Conservation (phyloP, 495 filamentous ascomycete species). For the Lasiosphaeriaceae sp. region DNA sequence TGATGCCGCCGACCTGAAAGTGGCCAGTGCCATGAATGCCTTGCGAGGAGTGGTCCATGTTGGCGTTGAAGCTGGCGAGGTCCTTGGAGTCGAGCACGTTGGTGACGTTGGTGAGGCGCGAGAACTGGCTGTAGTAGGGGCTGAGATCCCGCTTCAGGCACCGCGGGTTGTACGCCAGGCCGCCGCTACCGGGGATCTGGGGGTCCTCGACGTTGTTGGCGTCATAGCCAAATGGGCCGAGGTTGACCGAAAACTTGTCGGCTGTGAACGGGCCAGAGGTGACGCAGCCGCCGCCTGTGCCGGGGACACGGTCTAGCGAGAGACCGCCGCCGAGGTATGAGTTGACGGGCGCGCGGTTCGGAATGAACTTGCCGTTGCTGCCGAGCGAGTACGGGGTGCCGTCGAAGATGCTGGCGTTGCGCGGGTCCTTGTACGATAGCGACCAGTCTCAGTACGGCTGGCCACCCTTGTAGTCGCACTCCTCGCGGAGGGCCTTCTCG, state of each 20-base stretch:
- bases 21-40: not conserved
- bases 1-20: not conserved
- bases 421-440: not conserved
- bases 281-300: conserved; percentile 29
- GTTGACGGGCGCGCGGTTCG: not conserved
- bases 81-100: not conserved
- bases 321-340: not conserved
- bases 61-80: not conserved
- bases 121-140: not conserved
- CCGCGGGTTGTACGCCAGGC: conserved; percentile 5
- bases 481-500: conserved; percentile 59
- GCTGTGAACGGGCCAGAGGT: conserved; percentile 1
- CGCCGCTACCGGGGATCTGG: not conserved
- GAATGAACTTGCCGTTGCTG: conserved; percentile 21
- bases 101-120: not conserved
- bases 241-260: conserved; percentile 41
- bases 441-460: conserved; percentile 29
- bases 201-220: conserved; percentile 3
- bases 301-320: conserved; percentile 35
- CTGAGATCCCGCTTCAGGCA: conserved; percentile 8
- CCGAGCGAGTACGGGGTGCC: conserved; percentile 24
- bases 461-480: conserved; percentile 60
- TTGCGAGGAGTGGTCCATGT: not conserved
- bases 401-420: conserved; percentile 11
- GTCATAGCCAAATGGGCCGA: conserved; percentile 45